Conservation (phyloP, 495 filamentous ascomycete genomes). For the Letharia lupina region DNA sequence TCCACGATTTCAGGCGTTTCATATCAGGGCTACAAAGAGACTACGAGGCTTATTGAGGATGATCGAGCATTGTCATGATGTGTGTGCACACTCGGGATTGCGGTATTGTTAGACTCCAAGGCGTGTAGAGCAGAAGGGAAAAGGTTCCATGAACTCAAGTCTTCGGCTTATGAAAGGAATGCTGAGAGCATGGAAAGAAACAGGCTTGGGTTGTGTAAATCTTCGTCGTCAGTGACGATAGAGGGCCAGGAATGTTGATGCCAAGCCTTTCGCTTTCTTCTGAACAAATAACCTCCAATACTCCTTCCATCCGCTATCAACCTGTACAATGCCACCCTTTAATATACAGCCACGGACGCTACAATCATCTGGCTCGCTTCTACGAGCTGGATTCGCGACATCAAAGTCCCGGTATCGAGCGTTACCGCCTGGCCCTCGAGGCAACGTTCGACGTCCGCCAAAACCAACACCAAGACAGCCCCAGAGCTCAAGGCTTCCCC, state of each 20-base stretch:
- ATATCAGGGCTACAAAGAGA: conserved; percentile 26
- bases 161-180: neutral
- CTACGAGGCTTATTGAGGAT: neutral
- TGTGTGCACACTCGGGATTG: neutral
- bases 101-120: neutral
- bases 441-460: conserved; percentile 5
- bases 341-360: conserved; percentile 4
- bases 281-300: neutral
- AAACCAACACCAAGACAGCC: conserved; percentile 7
- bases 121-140: neutral
- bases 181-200: neutral
- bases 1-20: conserved; percentile 25
- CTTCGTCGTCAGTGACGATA: too few relatives aligned
- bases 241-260: neutral
- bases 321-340: conserved; percentile 8
- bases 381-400: conserved; percentile 16
- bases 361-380: conserved; percentile 4
- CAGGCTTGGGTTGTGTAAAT: neutral
- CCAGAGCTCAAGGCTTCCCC: conserved; percentile 2
- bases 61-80: neutral
- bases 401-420: neutral
- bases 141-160: neutral
- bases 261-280: neutral
- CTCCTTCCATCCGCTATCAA: neutral
- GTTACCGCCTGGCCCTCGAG: conserved; percentile 2